Percentiles rank a stretch among this genome's conserved stretches.
phyloP scores from a whole-genome alignment of 2,329 filamentous ascomycete species.

The Anisogramma anomala region DNA sequence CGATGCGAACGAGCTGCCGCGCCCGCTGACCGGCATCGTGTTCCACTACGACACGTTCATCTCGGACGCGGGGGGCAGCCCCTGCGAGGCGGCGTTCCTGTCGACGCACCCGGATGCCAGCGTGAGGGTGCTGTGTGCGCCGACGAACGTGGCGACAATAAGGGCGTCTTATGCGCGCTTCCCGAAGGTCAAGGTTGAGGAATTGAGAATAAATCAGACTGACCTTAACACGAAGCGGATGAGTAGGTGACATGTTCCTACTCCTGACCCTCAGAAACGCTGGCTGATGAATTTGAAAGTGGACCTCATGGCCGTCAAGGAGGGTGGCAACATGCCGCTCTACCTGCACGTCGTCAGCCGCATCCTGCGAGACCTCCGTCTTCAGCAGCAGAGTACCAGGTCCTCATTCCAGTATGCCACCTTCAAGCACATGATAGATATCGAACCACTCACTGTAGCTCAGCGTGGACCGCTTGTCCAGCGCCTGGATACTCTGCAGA shows the following conservation, averaged over 20 bases:
- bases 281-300: not conserved
- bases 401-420: slow-evolving; percentile 35
- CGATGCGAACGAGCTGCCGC: slow-evolving; percentile 32
- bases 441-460: slow-evolving; percentile 29
- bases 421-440: slow-evolving; percentile 31
- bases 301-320: not conserved
- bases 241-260: slow-evolving; percentile 14
- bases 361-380: slow-evolving; percentile 45
- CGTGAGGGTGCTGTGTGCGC: slow-evolving; percentile 43
- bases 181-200: slow-evolving; percentile 34
- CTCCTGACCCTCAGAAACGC: not conserved
- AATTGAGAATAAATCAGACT: slow-evolving; percentile 37
- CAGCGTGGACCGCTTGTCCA: slow-evolving; percentile 47
- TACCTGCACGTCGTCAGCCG: slow-evolving; percentile 38
- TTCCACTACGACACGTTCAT: slow-evolving; percentile 54
- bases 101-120: slow-evolving; percentile 30
- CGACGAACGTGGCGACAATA: slow-evolving; percentile 36
- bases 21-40: slow-evolving; percentile 47
- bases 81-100: slow-evolving; percentile 51
- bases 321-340: not conserved
- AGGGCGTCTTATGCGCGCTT: slow-evolving; percentile 30
- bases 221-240: slow-evolving; percentile 48
- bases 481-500: slow-evolving; percentile 51
- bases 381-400: slow-evolving; percentile 28
- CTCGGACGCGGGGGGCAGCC: slow-evolving; percentile 33